Evolutionary conservation across 2,329 filamentous ascomycete species (phyloP), one percentile per base, ranked within the genome.

Genomic region (Ophiostoma triangulosporum): DNA sequence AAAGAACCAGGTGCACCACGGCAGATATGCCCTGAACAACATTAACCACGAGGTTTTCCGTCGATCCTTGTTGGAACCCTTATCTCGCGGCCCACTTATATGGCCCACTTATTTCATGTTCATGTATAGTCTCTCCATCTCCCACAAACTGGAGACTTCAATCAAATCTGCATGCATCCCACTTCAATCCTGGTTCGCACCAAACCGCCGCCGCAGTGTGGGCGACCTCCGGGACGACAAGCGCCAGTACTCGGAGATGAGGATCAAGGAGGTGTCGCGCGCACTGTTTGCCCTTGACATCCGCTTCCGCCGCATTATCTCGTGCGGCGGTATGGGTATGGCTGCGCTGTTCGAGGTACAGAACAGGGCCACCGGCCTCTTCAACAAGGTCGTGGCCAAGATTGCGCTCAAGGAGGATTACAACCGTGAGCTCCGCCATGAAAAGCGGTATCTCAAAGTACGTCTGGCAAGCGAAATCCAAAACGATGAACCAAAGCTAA

Each of bases 361-460:
- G 26, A 54, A 51, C 15, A 49, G 40, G 12, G 14, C 4, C 5
- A 38, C 50, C 6, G 50, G 52, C 6, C 51, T 22, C 48, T 57
- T 36, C 48, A 48, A 54, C 54, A 55, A 57, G 50, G 49, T 50
- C 15, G 56, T 58, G 1, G 55, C 52, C 55, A 60, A 60, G 51
- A 36, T 57, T 6, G 43, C 55, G 1, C 33, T 46, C 15, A 2
- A 8, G 1, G n/a, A 22, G 5, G 17, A 11, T 6, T 3, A 9
- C 12, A 53, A 35, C 6, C 6, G 36, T 1, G 38, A 4, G 4
- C 40, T 58, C 12, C 7, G 1, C 8, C 1, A 5, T 2, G 58
- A 59, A 22, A 55, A 56, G 49, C 1, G 6, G 1, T 17, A 40
- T 6, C 17, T 56, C 17, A 3, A 35, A 14, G 51, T 54, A n/a